A percentile compares a stretch with the other conserved stretches of the same genome.
phyloP scores from a whole-genome alignment of 345 rosid species.

The Punica granatum region DNA sequence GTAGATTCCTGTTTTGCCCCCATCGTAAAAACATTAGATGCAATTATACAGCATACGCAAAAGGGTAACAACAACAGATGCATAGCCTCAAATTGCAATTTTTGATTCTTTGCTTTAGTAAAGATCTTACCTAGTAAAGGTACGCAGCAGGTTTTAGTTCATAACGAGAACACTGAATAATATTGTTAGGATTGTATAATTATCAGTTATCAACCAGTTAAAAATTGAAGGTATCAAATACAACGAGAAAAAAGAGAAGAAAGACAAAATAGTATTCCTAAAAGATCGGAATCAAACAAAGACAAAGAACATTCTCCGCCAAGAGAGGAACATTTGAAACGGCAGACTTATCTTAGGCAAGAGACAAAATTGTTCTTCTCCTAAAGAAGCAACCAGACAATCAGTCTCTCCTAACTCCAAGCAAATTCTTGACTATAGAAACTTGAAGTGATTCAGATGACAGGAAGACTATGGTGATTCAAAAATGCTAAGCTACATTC shows the following conservation, averaged over 20 bases:
- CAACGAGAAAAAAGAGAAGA: background rate
- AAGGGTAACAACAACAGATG: too few species aligned
- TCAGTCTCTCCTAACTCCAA: too few species aligned
- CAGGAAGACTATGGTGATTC: background rate
- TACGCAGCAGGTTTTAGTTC: background rate
- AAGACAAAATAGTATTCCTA: background rate
- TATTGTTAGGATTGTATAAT: background rate
- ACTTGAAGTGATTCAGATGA: background rate
- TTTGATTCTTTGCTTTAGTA: background rate
- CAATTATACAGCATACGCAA: background rate
- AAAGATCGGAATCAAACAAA: background rate
- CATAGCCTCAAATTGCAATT: background rate
- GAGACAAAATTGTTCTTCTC: background rate
- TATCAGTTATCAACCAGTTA: too few species aligned
- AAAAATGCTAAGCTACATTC: background rate
- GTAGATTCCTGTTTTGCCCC: conserved; percentile 46
- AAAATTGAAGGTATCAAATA: too few species aligned
- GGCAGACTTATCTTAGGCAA: background rate
- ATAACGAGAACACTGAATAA: background rate
- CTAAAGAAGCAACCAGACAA: too few species aligned
- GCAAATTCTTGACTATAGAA: too few species aligned
- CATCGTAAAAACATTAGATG: background rate
- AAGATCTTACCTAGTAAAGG: background rate
- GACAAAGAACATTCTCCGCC: background rate
- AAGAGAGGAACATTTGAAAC: background rate